phyloP scores from a whole-genome alignment of 345 rosid genomes.

The Rubroshorea leprosula region DNA sequence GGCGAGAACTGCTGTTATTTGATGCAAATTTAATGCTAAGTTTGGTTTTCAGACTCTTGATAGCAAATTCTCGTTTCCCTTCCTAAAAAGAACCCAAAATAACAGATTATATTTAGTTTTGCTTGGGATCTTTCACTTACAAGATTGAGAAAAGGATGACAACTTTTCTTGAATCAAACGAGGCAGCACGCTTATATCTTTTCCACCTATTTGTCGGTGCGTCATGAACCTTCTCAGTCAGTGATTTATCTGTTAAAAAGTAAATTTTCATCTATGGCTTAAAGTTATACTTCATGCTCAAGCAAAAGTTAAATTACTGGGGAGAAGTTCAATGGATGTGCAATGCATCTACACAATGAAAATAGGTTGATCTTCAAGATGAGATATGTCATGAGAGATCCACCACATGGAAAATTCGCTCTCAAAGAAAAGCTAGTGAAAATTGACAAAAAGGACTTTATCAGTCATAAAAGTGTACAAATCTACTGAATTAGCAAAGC shows the following conservation, averaged over 20 bases:
- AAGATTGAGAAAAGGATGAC: constrained; percentile 80
- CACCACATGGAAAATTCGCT: background rate
- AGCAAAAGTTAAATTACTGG: no score
- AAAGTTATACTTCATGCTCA: background rate
- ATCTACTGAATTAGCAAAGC: background rate
- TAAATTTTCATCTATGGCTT: constrained; percentile 2
- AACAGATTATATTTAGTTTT: background rate
- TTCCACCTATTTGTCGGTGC: constrained; percentile 76
- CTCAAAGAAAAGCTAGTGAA: background rate
- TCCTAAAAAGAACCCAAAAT: background rate
- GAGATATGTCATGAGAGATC: background rate
- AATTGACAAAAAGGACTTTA: background rate
- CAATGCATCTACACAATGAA: background rate
- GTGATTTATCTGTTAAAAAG: constrained; percentile 51
- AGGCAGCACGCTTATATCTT: constrained; percentile 75
- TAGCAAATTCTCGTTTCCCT: no score
- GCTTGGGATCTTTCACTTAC: constrained; percentile 43
- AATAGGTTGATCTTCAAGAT: background rate
- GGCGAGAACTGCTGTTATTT: no score
- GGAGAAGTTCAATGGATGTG: background rate
- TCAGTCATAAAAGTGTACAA: no score
- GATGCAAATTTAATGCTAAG: no score
- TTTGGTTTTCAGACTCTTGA: background rate
- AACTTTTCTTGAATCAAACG: constrained; percentile 78
- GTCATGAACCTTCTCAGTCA: constrained; percentile 53